These are phyloP conservation scores for Orychophragmus violaceus DNA, from an alignment of 345 rosid species.

Conservation along the genomic window DNA sequence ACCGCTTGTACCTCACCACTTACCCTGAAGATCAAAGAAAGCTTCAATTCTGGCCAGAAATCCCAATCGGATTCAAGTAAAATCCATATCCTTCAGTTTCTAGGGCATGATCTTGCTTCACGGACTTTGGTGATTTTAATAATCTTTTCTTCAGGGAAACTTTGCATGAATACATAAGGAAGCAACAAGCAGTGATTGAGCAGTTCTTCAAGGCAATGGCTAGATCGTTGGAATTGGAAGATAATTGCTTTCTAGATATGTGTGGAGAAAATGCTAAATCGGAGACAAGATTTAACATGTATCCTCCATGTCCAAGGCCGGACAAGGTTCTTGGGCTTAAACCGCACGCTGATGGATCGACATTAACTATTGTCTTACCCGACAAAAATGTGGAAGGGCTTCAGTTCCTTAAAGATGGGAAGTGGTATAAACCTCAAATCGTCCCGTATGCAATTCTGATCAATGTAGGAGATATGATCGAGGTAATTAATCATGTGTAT, in stretches of 20 bases:
- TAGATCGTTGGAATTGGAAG: constrained; percentile 40
- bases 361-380: constrained; percentile 42
- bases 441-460: constrained; percentile 39
- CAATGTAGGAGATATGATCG: constrained; percentile 44
- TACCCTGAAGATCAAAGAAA: no score
- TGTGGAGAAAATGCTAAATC: constrained; percentile 30
- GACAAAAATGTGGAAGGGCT: constrained; percentile 50
- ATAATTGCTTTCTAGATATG: constrained; percentile 37
- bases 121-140: not conserved
- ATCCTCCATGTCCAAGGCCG: no score
- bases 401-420: constrained; percentile 39
- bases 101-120: not conserved
- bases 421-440: constrained; percentile 43
- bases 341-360: constrained; percentile 55
- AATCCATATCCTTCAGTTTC: not conserved
- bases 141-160: no score
- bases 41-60: constrained; percentile 63
- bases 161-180: no score
- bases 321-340: constrained; percentile 40
- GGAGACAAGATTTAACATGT: constrained; percentile 47
- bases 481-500: constrained; percentile 25
- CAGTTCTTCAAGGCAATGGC: constrained; percentile 44
- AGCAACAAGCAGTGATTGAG: constrained; percentile 9
- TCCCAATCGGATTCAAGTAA: constrained; percentile 50
- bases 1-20: no score